Evolutionary conservation across 169 alveolate species (phyloP), one percentile per base, ranked within the genome.

Genomic region (Haemoproteus tartakovskyi): DNA sequence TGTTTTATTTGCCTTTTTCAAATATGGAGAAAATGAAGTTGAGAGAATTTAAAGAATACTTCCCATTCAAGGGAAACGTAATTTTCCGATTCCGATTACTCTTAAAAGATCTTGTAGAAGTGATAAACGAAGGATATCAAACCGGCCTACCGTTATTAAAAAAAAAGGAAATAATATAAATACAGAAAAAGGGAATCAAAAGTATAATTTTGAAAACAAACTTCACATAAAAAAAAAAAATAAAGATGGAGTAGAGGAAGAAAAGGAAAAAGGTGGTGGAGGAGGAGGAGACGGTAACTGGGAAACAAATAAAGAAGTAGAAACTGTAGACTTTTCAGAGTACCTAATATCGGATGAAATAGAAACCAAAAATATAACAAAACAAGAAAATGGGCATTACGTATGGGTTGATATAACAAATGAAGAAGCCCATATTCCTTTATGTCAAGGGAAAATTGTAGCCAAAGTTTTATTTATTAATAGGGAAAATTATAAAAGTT

Each of bases 401-500:
- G 38, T 70, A 27, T 70, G 84, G 84, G n/a, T 70, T 30, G 84
- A 70, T 38, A 30, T 70, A 29, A 70, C 47, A 9, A 70, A 56
- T 30, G 84, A 70, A 11, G 84, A 70, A 1, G 54, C 84, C 3
- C 45, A 27, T 45, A 37, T 70, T 2, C 84, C 84, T 18, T 18
- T 46, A 21, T 70, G 21, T 26, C 16, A 70, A 9, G 78, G 78
- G 5, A 3, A 12, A 6, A 57, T 70, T 33, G 57, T 70, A 12
- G 84, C 33, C 54, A 70, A 70, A 29, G 84, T 70, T 24, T 30
- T 70, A 56, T 70, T 70, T 50, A 57, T 70, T 19, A 70, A 70
- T 70, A 12, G 36, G 41, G 84, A 70, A 29, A 36, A 70, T 56
- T 70, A 70, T 70, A 70, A 37, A 47, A 51, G 24, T 9, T 70